Base-by-base conservation (phyloP, 768 basidiomycete genomes). In the Psilocybe azurescens region DNA sequence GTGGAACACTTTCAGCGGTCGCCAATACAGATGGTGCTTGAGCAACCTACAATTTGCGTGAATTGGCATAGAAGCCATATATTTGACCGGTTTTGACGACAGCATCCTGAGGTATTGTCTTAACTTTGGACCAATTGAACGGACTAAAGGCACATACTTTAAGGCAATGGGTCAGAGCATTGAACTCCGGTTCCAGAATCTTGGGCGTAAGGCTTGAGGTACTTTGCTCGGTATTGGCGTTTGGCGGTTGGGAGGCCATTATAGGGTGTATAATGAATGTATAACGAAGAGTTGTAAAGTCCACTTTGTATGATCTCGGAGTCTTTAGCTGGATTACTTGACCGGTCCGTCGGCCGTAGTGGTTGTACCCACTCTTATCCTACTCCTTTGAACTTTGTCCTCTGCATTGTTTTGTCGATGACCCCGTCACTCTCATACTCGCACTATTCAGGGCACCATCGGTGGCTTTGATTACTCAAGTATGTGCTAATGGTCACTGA, bases 31-130 rank as follows among this genome's bases (percentile, higher is more conserved):
- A 46, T 41, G 56, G 24, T 28, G 38, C 75, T 16, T 44, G 14
- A 5, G 14, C 8, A 13, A n/a, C 87, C 64, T 69, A 91, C 91
- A 92, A 78, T 76, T 80, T 84, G 63, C 78, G 81, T 48, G 86
- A 77, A 63, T 91, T 88, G 0, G 84, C 79, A 68, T 90, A 88
- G 69, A 90, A 93, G 7, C 79, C 77, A 66, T 90, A 89, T 14
- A 93, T 79, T 68, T 92, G 86, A 5, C 84, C 90, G 1, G 89
- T 88, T 72, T 86, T 90, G 3, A 91, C 75, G 5, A 86, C 82
- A n/a, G 86, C 85, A 66, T 85, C 86, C 89, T 83, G 57, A 18
- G 14, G n/a, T 4, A 54, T 62, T 30, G 41, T 16, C 51, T 59
- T 44, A 39, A 81, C 57, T 18, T 60, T 39, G 33, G 30, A 18